Percentiles rank a stretch among this genome's conserved stretches.
Conservation (phyloP, 2,329 filamentous ascomycete genomes). For the Botrytis sinoallii region DNA sequence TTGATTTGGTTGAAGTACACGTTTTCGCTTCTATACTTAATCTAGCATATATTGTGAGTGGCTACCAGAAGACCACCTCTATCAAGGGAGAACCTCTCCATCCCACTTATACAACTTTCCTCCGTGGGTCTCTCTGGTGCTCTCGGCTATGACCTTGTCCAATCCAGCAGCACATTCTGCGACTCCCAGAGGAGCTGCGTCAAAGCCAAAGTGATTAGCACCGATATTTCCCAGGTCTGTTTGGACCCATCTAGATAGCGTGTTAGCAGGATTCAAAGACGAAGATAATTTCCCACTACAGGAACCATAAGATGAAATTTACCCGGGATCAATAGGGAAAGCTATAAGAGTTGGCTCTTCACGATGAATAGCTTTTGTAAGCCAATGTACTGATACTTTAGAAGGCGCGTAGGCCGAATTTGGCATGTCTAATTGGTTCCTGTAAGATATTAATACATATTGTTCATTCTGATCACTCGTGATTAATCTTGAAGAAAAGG, state of each 20-base stretch:
- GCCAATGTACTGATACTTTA: not conserved
- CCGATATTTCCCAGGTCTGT: conserved; percentile 29
- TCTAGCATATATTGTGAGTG: no score
- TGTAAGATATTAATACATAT: not conserved
- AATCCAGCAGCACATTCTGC: not conserved
- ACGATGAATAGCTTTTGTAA: not conserved
- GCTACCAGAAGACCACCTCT: not conserved
- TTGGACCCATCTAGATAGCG: conserved; percentile 33
- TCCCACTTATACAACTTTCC: not conserved
- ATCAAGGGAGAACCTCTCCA: not conserved
- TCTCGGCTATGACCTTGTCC: not conserved
- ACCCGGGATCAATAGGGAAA: not conserved
- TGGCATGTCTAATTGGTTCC: not conserved
- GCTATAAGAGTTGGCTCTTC: not conserved
- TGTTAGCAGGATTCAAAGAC: not conserved
- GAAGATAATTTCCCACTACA: not conserved
- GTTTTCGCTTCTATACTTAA: not conserved
- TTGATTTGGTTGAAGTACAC: not conserved
- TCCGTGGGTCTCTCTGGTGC: not conserved
- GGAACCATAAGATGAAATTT: not conserved
- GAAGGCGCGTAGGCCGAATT: not conserved
- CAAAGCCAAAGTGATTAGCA: conserved; percentile 23
- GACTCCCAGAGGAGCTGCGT: conserved; percentile 20
- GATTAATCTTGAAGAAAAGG: not conserved
- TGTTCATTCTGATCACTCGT: not conserved